These are phyloP conservation scores for Coccomyxa sp. DNA, from an alignment of 139 green algal genomes.

Conservation along the genomic window DNA sequence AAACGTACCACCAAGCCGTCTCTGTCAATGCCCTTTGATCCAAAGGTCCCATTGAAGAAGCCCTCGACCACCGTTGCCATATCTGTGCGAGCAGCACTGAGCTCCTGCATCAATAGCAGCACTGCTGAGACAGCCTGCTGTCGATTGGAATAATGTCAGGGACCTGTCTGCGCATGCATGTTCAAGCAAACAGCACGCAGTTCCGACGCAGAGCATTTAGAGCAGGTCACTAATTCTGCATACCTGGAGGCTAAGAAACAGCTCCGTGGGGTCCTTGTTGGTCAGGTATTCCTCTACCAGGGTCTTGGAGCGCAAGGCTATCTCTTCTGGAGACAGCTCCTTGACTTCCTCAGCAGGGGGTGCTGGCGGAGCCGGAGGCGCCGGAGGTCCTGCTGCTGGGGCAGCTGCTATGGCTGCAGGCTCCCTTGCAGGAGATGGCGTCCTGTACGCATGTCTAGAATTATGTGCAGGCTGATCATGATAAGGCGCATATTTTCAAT, in stretches of 20 bases:
- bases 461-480: too few relatives aligned
- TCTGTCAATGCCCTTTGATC: background rate
- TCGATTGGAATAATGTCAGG: too few relatives aligned
- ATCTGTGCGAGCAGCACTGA: background rate
- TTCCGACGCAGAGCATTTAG: too few relatives aligned
- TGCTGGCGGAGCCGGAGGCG: background rate
- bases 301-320: constrained; percentile 17
- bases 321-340: constrained; percentile 13
- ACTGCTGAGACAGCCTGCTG: background rate
- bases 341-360: background rate
- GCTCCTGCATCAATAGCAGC: background rate
- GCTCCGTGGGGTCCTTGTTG: constrained; percentile 27
- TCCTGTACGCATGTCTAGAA: background rate
- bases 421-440: background rate
- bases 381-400: background rate
- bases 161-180: too few relatives aligned
- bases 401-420: background rate
- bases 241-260: constrained; percentile 13
- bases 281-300: constrained; percentile 24
- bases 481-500: too few relatives aligned
- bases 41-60: constrained; percentile 1
- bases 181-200: too few relatives aligned
- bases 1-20: background rate
- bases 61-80: background rate
- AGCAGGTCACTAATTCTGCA: background rate